Evolutionary conservation across 129 eudicot genomes (phyloP), one percentile per base, ranked within the genome.

Genomic region (Helianthus tuberosus): DNA sequence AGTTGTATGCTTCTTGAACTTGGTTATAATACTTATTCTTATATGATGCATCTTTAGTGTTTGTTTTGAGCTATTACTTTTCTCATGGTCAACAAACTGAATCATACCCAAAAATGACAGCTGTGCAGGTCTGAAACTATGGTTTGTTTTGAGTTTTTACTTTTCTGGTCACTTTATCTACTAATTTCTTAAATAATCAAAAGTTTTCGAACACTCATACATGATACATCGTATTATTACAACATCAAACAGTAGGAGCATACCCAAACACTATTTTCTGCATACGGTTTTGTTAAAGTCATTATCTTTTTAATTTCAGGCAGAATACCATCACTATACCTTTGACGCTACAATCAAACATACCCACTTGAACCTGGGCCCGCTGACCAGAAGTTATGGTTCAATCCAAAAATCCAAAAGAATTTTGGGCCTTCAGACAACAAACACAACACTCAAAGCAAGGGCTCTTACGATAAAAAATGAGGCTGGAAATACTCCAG

Each of bases 301-400:
- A 7, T 57, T 67, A 25, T 66, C 11, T 13, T 23, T 43, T 36
- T 75, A 35, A 69, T 53, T 79, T 73, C 84, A 93, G 98, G 91
- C 93, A 70, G 91, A 84, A 64, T 88, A 89, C 69, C 84, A 88
- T 78, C 91, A 83, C 82, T 83, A 83, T 73, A 86, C 83, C 32
- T 86, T 86, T 83, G 87, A 86, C 78, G 89, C 93, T 77, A 86
- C 92, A 17, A 77, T 88, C 78, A 93, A 88, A 80, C 92, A 75
- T 71, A 83, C 88, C 79, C 97, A 88, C 62, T 62, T 81, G 76
- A 96, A 89, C 65, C 71, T 88, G 75, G 90, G 88, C 79, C 78
- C 86, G 70, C 73, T 84, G 38, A 70, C 82, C 32, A 96, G 91
- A 0, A 66, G 72, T 53, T 93, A 90, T 77, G 92, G 92, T n/a